These are phyloP conservation scores for Barbatosphaeria neglecta DNA, from an alignment of 495 filamentous ascomycete genomes.

Conservation along the genomic window DNA sequence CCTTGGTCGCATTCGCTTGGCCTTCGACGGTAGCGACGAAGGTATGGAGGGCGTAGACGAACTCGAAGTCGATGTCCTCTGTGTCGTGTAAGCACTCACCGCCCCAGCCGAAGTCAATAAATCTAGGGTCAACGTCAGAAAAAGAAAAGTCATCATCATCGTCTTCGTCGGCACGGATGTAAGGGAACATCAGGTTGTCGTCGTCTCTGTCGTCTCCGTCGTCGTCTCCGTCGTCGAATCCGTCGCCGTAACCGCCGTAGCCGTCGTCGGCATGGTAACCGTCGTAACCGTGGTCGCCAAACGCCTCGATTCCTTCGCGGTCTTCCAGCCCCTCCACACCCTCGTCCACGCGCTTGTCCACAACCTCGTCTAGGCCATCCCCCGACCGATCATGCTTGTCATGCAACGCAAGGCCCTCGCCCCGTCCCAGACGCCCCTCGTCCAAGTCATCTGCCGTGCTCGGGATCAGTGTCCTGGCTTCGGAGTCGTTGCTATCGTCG, in stretches of 20 bases:
- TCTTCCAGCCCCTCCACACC: too few relatives aligned
- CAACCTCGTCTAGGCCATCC: too few relatives aligned
- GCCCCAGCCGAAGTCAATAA: slow-evolving; percentile 57
- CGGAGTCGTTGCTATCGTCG: background rate
- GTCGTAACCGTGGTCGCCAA: too few relatives aligned
- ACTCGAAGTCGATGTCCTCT: slow-evolving; percentile 99
- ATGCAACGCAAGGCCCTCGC: too few relatives aligned
- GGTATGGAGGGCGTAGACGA: slow-evolving; percentile 95
- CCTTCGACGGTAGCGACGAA: slow-evolving; percentile 97
- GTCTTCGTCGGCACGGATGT: slow-evolving; percentile 22
- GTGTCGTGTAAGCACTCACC: slow-evolving; percentile 69
- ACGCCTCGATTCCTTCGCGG: too few relatives aligned
- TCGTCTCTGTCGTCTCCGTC: slow-evolving; percentile 10
- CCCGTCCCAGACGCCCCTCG: too few relatives aligned
- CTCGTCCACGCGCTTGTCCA: too few relatives aligned
- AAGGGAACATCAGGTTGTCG: slow-evolving; percentile 16
- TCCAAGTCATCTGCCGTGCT: background rate
- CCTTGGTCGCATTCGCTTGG: slow-evolving; percentile 95
- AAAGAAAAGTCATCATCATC: slow-evolving; percentile 31
- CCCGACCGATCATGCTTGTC: too few relatives aligned
- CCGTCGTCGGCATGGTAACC: background rate
- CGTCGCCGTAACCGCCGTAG: background rate
- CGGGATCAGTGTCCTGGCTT: background rate
- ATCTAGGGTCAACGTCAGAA: slow-evolving; percentile 39
- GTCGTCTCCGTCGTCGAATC: slow-evolving; percentile 9